Evolutionary conservation across 2,329 filamentous ascomycete genomes (phyloP), one percentile per base, ranked within the genome.

Genomic region (Sarocladiaceae sp.): DNA sequence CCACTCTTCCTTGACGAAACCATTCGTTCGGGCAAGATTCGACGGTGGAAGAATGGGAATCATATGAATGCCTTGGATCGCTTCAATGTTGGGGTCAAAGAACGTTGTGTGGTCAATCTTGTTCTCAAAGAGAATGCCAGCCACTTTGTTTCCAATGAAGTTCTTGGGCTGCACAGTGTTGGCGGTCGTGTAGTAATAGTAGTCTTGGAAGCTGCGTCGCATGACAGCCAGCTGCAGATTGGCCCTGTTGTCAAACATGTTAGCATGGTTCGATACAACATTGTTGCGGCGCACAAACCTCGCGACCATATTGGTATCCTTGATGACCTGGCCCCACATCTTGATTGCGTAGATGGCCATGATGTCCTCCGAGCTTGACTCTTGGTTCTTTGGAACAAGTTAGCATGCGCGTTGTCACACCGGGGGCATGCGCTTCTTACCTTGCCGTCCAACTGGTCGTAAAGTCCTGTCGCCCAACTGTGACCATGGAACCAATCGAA

Each of bases 401-500:
- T 6, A 40, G 37, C 15, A 40, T 22, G 28, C 13, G 18, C 26
- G 4, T 23, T 52, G 28, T 51, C 53, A 44, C 18, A 20, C 3
- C 8, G 7, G 37, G 37, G 8, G 4, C 37, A 22, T 10, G 17
- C n/a, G n/a, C 28, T 12, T 49, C 46, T 50, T 39, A 73, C 83
- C 71, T 92, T 92, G 55, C 89, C 88, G 65, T 93, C 87, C 50
- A 73, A 74, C 35, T 80, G 77, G 56, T 87, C 80, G 60, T 83
- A 88, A 4, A 93, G 71, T 1, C 89, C 89, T 52, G 89, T 90
- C 2, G 93, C 93, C 90, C 93, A 97, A 53, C 86, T 91, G 75
- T 97, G 94, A 1, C 93, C 94, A 63, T 95, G 84, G 67, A 85
- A 97, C 90, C 90, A 97, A 69, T 97, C 94, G 63, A 97, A 97